These are phyloP conservation scores for Komagataella pseudopastoris DNA, from an alignment of 805 yeast species.

Conservation along the genomic window DNA sequence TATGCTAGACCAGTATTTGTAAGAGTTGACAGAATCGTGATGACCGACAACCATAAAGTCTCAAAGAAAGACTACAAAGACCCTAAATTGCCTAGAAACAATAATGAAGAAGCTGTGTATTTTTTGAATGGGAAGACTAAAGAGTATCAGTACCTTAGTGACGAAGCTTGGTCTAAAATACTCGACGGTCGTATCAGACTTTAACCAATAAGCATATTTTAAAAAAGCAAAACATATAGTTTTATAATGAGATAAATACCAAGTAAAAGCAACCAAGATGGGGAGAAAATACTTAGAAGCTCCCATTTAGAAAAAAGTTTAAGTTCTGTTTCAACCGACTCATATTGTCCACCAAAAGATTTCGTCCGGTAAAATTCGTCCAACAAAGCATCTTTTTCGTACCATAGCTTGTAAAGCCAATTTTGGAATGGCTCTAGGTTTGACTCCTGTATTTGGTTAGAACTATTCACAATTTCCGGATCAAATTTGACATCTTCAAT, in stretches of 20 bases:
- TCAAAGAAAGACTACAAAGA: conserved; percentile 56
- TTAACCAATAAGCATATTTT: conserved; percentile 1
- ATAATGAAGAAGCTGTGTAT: conserved; percentile 47
- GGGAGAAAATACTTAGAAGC: conserved; percentile 12
- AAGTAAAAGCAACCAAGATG: conserved; percentile 2
- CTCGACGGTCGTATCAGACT: conserved; percentile 11
- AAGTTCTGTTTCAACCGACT: conserved; percentile 6
- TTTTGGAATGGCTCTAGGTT: conserved; percentile 38
- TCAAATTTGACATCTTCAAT: conserved; percentile 46
- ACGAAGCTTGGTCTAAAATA: conserved; percentile 35
- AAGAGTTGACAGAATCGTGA: conserved; percentile 52
- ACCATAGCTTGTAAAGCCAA: conserved; percentile 72
- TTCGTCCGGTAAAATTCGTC: conserved; percentile 47
- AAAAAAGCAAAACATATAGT: background rate
- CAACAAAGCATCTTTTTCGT: conserved; percentile 62
- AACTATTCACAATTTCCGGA: conserved; percentile 10
- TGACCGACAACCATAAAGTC: conserved; percentile 75
- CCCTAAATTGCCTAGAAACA: conserved; percentile 51
- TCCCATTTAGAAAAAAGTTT: conserved; percentile 11
- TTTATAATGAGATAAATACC: background rate
- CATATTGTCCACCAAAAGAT: conserved; percentile 18
- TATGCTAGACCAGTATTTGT: conserved; percentile 81
- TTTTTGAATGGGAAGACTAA: conserved; percentile 41
- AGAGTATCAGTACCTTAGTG: conserved; percentile 43
- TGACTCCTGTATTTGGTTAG: conserved; percentile 20